Evolutionary conservation across 345 rosid genomes (phyloP).

Genomic region (Firmiana major): DNA sequence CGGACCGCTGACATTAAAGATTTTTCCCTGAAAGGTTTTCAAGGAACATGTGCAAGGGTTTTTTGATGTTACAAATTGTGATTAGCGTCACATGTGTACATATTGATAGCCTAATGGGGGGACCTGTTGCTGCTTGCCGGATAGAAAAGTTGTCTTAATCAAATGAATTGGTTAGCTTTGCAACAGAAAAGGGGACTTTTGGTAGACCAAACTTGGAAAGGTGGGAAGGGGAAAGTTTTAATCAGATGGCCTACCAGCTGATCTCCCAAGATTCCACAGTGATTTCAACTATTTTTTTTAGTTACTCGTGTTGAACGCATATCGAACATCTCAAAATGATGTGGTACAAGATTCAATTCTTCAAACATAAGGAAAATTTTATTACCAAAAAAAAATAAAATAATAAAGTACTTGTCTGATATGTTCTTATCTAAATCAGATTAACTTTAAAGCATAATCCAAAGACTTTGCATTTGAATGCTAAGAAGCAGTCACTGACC

Average conservation of each 20-base stretch:
- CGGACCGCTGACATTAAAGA: not conserved
- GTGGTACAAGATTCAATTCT: not conserved
- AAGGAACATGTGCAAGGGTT: constrained; percentile 1
- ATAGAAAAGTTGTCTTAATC: not conserved
- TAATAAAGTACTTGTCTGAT: not conserved
- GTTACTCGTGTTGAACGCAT: not conserved
- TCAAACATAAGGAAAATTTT: not conserved
- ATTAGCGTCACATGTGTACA: not conserved
- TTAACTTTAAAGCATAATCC: not conserved
- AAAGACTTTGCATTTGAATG: not conserved
- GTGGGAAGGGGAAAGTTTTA: not conserved
- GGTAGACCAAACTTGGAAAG: constrained; percentile 2
- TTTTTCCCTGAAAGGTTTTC: not conserved
- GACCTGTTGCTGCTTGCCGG: not conserved
- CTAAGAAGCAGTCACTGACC: not conserved
- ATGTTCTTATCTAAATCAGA: not conserved
- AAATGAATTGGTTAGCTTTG: not conserved
- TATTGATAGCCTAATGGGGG: not conserved
- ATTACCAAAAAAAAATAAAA: not conserved
- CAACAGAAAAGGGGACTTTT: not conserved
- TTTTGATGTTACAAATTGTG: not conserved
- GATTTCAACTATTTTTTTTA: not conserved
- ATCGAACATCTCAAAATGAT: not conserved
- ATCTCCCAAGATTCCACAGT: not conserved
- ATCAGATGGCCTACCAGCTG: not conserved